Evolutionary conservation across 306 rosid genomes (phyloP), one percentile per base, ranked within the genome.

Genomic region (Lathyrus sativus): DNA sequence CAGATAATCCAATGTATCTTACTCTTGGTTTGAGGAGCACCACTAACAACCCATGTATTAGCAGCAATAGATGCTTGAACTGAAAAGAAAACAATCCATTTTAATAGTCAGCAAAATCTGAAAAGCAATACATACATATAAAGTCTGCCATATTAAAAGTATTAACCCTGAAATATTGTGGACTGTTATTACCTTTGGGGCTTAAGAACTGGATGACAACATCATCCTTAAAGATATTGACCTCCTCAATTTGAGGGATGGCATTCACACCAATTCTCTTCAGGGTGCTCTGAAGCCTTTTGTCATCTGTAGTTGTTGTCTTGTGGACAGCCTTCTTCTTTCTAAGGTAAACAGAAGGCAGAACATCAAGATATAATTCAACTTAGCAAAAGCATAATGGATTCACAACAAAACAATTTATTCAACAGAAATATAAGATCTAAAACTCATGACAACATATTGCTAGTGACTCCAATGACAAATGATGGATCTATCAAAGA

Each of bases 251-350:
- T 31, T 92, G 95, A 5, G 98, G 96, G 71, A 92, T 92, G 4
- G 89, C 95, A 76, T 89, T 92, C 71, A 92, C 98, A 62, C 98
- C 98, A 81, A 92, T 92, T 86, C 98, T 92, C 86, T 92, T 92
- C 60, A 92, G 83, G 59, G 98, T 92, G 73, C 96, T 92, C 86
- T 92, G 98, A 80, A 92, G 98, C 81, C 96, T 82, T 73, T 91
- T 91, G 71, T 91, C 98, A 45, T 92, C 98, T 6, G 96, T 92
- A 63, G 98, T 89, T 0, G 96, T 86, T 29, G 98, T 92, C 91
- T 92, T 92, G 85, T 92, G 98, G 33, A 92, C 96, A 11, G 98
- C 98, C 88, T 92, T 92, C 98, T 92, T 92, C 98, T 92, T 92
- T 78, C 98, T 92, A 70, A 35, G 48, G 67, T 68, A 68, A 4